These are phyloP conservation scores for Euptelea pleiosperma DNA, from an alignment of 164 flowering plant genomes.

Conservation along the genomic window DNA sequence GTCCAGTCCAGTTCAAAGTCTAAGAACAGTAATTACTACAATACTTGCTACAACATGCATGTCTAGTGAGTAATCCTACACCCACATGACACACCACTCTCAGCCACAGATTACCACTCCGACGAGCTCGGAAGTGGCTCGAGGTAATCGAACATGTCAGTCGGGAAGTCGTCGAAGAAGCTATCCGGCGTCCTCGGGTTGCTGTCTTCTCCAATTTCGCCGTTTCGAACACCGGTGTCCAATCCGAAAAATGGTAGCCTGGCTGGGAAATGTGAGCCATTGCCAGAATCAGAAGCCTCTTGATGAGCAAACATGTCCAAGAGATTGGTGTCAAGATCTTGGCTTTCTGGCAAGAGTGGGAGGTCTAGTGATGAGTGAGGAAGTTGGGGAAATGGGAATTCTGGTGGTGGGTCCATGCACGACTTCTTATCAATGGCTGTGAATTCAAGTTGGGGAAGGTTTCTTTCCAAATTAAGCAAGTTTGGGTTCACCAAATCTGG, in stretches of 20 bases:
- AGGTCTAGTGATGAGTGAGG: conserved; percentile 30
- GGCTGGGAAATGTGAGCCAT: conserved; percentile 11
- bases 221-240: conserved; percentile 9
- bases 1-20: too few relatives aligned
- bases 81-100: background rate
- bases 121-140: conserved; percentile 36
- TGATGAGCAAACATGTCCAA: conserved; percentile 31
- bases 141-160: conserved; percentile 38
- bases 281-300: conserved; percentile 19
- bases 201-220: conserved; percentile 12
- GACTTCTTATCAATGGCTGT: conserved; percentile 17
- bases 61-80: too few relatives aligned
- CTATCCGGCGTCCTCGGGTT: conserved; percentile 36
- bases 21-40: too few relatives aligned
- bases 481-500: conserved; percentile 33
- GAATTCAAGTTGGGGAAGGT: conserved; percentile 18
- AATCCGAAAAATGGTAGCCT: conserved; percentile 20
- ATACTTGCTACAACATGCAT: too few relatives aligned
- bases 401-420: conserved; percentile 9
- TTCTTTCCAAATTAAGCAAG: conserved; percentile 16
- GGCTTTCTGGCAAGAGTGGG: conserved; percentile 33
- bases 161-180: conserved; percentile 72
- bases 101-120: conserved; percentile 19
- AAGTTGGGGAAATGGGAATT: conserved; percentile 18
- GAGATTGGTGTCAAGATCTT: conserved; percentile 38